Conservation (phyloP, 2,329 filamentous ascomycete species). For the Aspergillus sp. region DNA sequence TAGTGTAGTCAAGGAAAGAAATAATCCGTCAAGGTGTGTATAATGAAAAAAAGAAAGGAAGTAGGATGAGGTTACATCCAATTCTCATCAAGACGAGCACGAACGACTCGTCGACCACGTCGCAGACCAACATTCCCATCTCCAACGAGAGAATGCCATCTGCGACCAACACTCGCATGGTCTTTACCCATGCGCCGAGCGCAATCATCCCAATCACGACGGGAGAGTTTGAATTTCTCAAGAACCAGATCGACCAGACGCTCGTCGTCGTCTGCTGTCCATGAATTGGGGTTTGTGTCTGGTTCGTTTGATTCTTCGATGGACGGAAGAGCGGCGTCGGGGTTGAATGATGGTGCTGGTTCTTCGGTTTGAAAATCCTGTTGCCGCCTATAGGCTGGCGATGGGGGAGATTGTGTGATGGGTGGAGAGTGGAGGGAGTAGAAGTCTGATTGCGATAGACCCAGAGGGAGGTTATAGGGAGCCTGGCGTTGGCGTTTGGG, state of each 20-base stretch:
- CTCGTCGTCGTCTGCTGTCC: constrained; percentile 39
- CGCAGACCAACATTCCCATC: constrained; percentile 41
- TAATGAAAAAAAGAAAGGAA: constrained; percentile 4
- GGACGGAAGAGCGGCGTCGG: constrained; percentile 31
- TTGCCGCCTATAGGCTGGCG: constrained; percentile 14
- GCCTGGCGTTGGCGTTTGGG: constrained; percentile 41
- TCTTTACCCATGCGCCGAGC: constrained; percentile 38
- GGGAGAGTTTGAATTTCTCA: constrained; percentile 39
- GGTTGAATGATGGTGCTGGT: constrained; percentile 17
- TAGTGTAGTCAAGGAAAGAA: no score
- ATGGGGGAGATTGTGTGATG: constrained; percentile 27
- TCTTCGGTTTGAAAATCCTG: constrained; percentile 5
- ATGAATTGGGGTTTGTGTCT: constrained; percentile 15
- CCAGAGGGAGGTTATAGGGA: constrained; percentile 41
- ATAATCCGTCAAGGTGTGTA: no score
- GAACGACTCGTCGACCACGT: constrained; percentile 23
- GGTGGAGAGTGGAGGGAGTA: constrained; percentile 35
- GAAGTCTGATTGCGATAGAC: constrained; percentile 40
- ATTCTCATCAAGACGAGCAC: constrained; percentile 20
- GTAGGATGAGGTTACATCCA: constrained; percentile 15
- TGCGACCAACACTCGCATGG: constrained; percentile 34
- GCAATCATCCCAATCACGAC: constrained; percentile 43
- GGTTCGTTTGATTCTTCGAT: constrained; percentile 25
- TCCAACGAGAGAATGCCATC: constrained; percentile 39
- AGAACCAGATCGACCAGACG: constrained; percentile 40